phyloP scores from a whole-genome alignment of 2,329 filamentous ascomycete genomes.

The Cladosporium halotolerans region DNA sequence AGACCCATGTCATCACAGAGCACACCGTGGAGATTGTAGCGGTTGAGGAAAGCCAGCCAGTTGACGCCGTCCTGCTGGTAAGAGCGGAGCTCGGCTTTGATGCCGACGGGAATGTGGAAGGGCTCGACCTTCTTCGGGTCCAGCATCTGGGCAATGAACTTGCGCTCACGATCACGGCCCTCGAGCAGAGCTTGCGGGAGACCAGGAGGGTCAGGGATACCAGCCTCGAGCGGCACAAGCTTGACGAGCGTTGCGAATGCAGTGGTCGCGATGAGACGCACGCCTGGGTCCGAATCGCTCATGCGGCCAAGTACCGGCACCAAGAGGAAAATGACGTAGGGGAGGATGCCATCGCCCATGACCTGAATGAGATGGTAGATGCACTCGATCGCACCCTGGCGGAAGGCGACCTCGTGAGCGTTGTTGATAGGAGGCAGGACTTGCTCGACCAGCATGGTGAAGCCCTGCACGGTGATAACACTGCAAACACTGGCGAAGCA shows the following conservation, averaged over 20 bases:
- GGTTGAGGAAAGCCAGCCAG: conserved; percentile 96
- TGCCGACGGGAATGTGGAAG: conserved; percentile 88
- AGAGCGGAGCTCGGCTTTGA: conserved; percentile 91
- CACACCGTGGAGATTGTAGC: conserved; percentile 95
- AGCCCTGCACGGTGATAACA: conserved; percentile 87
- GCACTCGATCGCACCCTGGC: conserved; percentile 89
- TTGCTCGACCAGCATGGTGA: conserved; percentile 91
- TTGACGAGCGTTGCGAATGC: conserved; percentile 97
- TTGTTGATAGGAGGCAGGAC: conserved; percentile 90
- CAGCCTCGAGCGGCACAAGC: conserved; percentile 90
- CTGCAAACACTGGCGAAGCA: conserved; percentile 97
- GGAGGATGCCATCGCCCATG: conserved; percentile 93
- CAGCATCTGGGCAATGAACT: conserved; percentile 92
- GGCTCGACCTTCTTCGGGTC: conserved; percentile 95
- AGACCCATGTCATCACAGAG: conserved; percentile 99
- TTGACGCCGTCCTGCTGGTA: conserved; percentile 99
- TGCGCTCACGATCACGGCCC: conserved; percentile 87
- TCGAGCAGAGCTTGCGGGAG: conserved; percentile 81
- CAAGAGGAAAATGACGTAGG: conserved; percentile 98
- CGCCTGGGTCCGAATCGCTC: conserved; percentile 96
- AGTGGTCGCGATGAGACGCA: conserved; percentile 88
- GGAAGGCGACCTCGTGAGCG: conserved; percentile 75
- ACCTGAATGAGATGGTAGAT: conserved; percentile 97
- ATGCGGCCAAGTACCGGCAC: conserved; percentile 94
- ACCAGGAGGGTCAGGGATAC: conserved; percentile 92